Evolutionary conservation across 176 grass and related monocot species (phyloP), one percentile per base, ranked within the genome.

Genomic region (Oryza officinalis): DNA sequence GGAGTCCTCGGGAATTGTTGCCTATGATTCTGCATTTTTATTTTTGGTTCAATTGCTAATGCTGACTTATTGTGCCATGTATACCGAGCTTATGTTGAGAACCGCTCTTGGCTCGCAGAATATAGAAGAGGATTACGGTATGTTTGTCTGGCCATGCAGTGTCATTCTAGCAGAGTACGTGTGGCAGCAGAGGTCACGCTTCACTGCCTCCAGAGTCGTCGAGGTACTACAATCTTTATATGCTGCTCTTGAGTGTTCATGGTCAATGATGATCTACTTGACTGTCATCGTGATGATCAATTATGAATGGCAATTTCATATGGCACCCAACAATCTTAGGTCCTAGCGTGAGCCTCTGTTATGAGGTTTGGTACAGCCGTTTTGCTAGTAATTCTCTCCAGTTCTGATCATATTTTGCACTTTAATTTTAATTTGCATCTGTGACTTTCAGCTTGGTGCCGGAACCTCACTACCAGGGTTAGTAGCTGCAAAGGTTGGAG

Each of bases 101-200:
- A 76, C 20, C 22, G 1, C 31, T 66, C 37, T 49, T 72, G 32
- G 59, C 0, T 69, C 37, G 72, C 86, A 97, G 90, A 92, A 91
- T 38, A 89, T 92, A 18, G 59, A 90, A 69, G 95, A 97, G 35
- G 95, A 97, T 28, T 97, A 97, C 18, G 92, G 88, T 32, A 93
- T 97, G 95, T 97, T 97, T 76, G 95, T 97, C 60, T 97, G 92
- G 95, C 90, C 86, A 30, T 93, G 92, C 80, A 91, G 92, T 50
- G 72, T 87, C 81, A 90, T 97, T 69, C 92, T 97, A 22, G 85
- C 90, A 1, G 95, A 97, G 73, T 94, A 93, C 35, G 84, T 97
- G 27, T 94, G 95, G 92, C 95, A 93, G 61, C 92, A 97, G 54
- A 87, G 63, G 28, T 60, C 86, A 12, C 86, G 87, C 2, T 94